phyloP scores from a whole-genome alignment of 2,329 filamentous ascomycete genomes.

The Furcasterigmium furcatum region DNA sequence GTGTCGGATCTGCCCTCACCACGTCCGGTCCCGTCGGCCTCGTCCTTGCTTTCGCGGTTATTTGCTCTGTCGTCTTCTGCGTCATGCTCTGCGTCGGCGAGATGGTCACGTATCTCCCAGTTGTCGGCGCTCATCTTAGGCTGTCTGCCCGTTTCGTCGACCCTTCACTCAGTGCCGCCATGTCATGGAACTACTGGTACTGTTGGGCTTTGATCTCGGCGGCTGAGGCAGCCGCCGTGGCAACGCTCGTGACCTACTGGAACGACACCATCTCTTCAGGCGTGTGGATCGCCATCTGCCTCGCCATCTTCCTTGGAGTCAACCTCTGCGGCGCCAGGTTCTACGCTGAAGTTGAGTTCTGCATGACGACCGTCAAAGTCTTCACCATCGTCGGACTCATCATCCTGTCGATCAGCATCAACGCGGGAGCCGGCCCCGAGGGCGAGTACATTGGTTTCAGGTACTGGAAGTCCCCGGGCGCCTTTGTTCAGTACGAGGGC shows the following conservation, averaged over 20 bases:
- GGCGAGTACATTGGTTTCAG: constrained; percentile 39
- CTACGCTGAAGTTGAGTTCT: constrained; percentile 61
- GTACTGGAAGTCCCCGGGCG: constrained; percentile 33
- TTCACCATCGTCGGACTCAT: constrained; percentile 57
- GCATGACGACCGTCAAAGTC: constrained; percentile 58
- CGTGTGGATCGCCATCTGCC: constrained; percentile 58
- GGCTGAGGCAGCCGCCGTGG: constrained; percentile 55
- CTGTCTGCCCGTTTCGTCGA: constrained; percentile 58
- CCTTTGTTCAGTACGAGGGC: constrained; percentile 45
- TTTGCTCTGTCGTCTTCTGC: too few species aligned
- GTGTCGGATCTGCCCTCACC: too few species aligned
- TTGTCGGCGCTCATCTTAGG: too few species aligned
- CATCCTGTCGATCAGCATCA: constrained; percentile 51
- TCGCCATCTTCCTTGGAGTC: constrained; percentile 48
- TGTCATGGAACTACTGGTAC: constrained; percentile 58
- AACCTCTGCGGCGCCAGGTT: constrained; percentile 55
- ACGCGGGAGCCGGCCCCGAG: constrained; percentile 51
- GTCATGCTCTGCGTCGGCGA: too few species aligned
- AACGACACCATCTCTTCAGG: constrained; percentile 44
- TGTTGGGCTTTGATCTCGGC: constrained; percentile 56
- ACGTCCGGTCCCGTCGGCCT: too few species aligned
- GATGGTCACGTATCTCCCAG: too few species aligned
- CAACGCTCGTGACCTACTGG: constrained; percentile 61
- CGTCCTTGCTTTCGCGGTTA: too few species aligned
- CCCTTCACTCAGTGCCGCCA: constrained; percentile 51